Evolutionary conservation across 805 yeast genomes (phyloP).

Genomic region (Clavispora phyllophila): DNA sequence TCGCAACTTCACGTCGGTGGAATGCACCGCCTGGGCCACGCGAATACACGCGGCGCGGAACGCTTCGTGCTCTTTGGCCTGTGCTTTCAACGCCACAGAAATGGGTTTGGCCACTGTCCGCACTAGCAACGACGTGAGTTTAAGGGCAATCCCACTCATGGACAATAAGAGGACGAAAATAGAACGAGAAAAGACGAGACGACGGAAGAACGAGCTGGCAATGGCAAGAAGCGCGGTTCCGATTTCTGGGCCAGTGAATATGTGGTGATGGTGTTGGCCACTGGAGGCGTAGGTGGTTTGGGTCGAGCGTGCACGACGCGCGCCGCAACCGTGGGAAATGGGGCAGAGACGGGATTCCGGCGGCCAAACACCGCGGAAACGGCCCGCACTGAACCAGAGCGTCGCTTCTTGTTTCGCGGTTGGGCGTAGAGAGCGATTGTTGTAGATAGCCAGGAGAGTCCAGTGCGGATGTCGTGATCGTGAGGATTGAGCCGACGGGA

Average conservation of each 20-base stretch:
- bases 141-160: slow-evolving; percentile 77
- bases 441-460: too few species aligned
- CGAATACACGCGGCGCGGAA: slow-evolving; percentile 60
- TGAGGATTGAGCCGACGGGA: too few species aligned
- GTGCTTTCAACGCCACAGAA: slow-evolving; percentile 63
- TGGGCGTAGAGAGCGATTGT: too few species aligned
- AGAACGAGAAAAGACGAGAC: background rate
- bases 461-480: too few species aligned
- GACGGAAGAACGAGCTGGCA: too few species aligned
- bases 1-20: slow-evolving; percentile 57
- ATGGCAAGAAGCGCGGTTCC: too few species aligned
- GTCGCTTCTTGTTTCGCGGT: too few species aligned
- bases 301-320: background rate
- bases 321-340: too few species aligned
- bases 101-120: slow-evolving; percentile 78
- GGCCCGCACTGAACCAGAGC: too few species aligned
- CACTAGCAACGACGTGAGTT: slow-evolving; percentile 64
- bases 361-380: too few species aligned
- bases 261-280: background rate
- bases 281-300: background rate
- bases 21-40: slow-evolving; percentile 69
- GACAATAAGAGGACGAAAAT: background rate
- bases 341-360: too few species aligned
- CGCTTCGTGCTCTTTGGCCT: slow-evolving; percentile 65
- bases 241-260: background rate